phyloP scores from a whole-genome alignment of 1,139 yeast species.

The Blastobotrys elegans region DNA sequence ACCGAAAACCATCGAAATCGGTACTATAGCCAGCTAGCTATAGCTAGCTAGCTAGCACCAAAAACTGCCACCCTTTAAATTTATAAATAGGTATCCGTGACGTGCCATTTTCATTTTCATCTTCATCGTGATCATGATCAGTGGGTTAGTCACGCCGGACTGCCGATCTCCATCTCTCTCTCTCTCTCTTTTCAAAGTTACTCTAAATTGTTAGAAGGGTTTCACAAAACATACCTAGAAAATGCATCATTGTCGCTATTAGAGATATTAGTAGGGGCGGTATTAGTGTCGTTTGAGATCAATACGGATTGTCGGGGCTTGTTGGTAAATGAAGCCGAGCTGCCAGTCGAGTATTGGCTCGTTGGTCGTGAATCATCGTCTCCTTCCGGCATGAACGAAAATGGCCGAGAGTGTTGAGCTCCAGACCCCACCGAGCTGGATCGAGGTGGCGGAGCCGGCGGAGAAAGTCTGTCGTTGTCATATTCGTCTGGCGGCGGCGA shows the following conservation, averaged over 20 bases:
- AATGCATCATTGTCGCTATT: constrained; percentile 6
- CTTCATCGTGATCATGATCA: too few species aligned
- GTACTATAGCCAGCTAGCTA: too few species aligned
- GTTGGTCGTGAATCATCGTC: constrained; percentile 1
- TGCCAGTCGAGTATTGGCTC: constrained; percentile 6
- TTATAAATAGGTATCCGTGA: too few species aligned
- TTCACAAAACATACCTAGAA: constrained; percentile 8
- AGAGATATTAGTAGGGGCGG: neutral
- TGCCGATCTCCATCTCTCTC: too few species aligned
- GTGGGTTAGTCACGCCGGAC: too few species aligned
- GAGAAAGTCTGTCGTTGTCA: constrained; percentile 2
- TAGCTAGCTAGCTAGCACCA: too few species aligned
- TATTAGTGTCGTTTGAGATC: neutral
- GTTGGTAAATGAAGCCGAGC: neutral
- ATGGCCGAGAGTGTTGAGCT: constrained; percentile 1
- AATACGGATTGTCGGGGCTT: constrained; percentile 5
- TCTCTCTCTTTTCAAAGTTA: neutral
- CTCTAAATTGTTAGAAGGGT: neutral
- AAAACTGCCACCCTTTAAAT: too few species aligned
- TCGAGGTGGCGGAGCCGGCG: constrained; percentile 6
- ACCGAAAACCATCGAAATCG: too few species aligned
- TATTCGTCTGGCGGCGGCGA: constrained; percentile 14
- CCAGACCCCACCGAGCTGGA: constrained; percentile 6
- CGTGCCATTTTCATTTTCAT: too few species aligned
- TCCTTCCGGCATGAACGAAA: constrained; percentile 9